These are phyloP conservation scores for Fusarium nodosum DNA, from an alignment of 2,329 filamentous ascomycete genomes.

Conservation along the genomic window DNA sequence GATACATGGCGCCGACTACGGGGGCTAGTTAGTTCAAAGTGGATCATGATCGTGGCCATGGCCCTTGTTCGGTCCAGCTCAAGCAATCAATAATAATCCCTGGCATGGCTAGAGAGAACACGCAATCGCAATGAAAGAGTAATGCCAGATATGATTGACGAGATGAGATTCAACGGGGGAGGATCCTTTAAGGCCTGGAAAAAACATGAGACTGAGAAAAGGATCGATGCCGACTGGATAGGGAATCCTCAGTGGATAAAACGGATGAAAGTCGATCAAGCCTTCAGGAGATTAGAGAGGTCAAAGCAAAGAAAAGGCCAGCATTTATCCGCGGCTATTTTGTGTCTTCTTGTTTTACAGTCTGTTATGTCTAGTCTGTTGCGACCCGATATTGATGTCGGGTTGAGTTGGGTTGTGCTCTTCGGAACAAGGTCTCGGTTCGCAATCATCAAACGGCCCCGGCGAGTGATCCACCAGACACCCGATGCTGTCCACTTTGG, in stretches of 20 bases:
- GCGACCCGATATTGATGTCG: slow-evolving; percentile 14
- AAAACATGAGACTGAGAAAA: slow-evolving; percentile 14
- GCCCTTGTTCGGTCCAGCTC: slow-evolving; percentile 18
- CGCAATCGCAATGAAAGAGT: slow-evolving; percentile 22
- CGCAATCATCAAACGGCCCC: slow-evolving; percentile 36
- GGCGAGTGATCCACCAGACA: slow-evolving; percentile 26
- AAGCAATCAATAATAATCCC: slow-evolving; percentile 6
- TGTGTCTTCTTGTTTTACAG: slow-evolving; percentile 4
- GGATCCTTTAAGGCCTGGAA: slow-evolving; percentile 12
- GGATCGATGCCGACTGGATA: slow-evolving; percentile 30
- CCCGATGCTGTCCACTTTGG: slow-evolving; percentile 38
- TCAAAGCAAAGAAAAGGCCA: slow-evolving; percentile 14
- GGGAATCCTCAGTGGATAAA: slow-evolving; percentile 11
- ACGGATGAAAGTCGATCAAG: slow-evolving; percentile 16
- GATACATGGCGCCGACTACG: slow-evolving; percentile 39
- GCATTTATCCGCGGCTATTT: background rate
- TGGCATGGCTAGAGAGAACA: slow-evolving; percentile 24
- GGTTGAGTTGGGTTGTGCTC: slow-evolving; percentile 22
- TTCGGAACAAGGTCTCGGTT: slow-evolving; percentile 40
- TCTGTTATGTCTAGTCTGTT: background rate
- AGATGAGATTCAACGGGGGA: slow-evolving; percentile 32
- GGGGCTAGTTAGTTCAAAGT: slow-evolving; percentile 29
- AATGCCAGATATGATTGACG: slow-evolving; percentile 37
- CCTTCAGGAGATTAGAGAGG: slow-evolving; percentile 30
- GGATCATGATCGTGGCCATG: slow-evolving; percentile 21